These are phyloP conservation scores for Populus davidiana DNA, from an alignment of 345 rosid genomes.

Conservation along the genomic window DNA sequence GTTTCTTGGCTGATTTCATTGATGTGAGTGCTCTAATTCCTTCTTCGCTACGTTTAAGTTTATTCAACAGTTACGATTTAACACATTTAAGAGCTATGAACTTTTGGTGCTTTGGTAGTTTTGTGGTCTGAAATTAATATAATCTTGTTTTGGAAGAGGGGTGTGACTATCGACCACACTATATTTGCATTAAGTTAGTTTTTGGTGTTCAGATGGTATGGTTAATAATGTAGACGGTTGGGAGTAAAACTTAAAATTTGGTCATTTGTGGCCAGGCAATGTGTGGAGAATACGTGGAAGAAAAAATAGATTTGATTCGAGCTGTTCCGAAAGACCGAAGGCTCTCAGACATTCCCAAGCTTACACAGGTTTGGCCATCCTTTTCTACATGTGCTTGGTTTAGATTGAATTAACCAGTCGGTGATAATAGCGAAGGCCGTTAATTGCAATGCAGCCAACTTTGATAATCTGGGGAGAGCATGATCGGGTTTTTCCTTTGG, in stretches of 20 bases:
- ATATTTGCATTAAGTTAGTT: no score
- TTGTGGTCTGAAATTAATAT: background rate
- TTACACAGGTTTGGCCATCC: slow-evolving; percentile 42
- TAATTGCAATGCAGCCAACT: slow-evolving; percentile 44
- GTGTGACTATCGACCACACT: background rate
- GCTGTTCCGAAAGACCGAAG: slow-evolving; percentile 54
- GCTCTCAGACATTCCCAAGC: slow-evolving; percentile 47
- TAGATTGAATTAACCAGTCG: background rate
- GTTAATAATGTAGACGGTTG: background rate
- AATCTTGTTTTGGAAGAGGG: background rate
- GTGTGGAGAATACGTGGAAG: slow-evolving; percentile 42
- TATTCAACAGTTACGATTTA: background rate
- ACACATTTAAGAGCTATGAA: background rate
- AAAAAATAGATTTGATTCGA: slow-evolving; percentile 53
- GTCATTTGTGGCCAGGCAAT: slow-evolving; percentile 37
- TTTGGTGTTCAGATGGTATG: background rate
- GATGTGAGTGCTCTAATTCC: slow-evolving; percentile 30
- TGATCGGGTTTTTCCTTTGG: slow-evolving; percentile 66
- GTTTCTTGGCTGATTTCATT: slow-evolving; percentile 58
- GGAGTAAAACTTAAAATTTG: background rate
- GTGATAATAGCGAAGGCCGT: background rate
- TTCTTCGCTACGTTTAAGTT: background rate
- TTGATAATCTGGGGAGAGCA: slow-evolving; percentile 79
- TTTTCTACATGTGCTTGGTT: background rate
- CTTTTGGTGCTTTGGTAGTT: background rate